Evolutionary conservation across 176 grass and related monocot genomes (phyloP), one percentile per base, ranked within the genome.

Genomic region (Guadua angustifolia): DNA sequence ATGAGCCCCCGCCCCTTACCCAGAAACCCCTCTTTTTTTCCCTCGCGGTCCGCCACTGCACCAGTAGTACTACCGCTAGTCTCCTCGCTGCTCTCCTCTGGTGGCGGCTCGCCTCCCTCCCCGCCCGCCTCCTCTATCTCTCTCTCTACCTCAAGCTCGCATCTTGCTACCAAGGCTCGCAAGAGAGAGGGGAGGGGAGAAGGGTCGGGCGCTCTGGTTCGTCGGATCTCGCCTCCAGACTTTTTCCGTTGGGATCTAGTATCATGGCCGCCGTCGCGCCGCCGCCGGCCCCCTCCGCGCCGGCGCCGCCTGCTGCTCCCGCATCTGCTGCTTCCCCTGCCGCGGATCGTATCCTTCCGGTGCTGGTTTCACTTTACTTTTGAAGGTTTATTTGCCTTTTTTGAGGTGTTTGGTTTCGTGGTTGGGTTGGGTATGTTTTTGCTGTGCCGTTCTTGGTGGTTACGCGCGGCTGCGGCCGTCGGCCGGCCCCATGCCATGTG

Each of bases 301-400:
- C 87, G 47, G 49, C 75, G 16, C 60, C 42, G 18, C n/a, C 82
- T 5, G 71, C 82, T n/a, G 17, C 80, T 38, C 32, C 33, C 1
- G 5, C 52, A 13, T 14, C 50, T 4, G 24, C 78, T 1, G 14
- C 77, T 6, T 74, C 63, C 40, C 74, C 88, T 69, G 78, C 89
- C 47, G 84, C 91, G 74, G 95, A 93, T 81, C 88, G 95, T 98
- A 98, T 98, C 95, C 95, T 98, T 97, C 84, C 65, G 7, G 15
- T 67, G 74, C 18, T 71, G 3, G 5, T 21, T 81, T 38, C 1
- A 26, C 61, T 38, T 38, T 72, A 45, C 9, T 7, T 45, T 18
- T n/a, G 60, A 52, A 49, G 69, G 53, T 57, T n/a, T 57, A 67
- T 58, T 88, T 18, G 63, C 29, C 38, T 81, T 86, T 35, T 40